Conservation (phyloP, 225 moss, liverwort and hornwort genomes). For the Climacium dendroides region DNA sequence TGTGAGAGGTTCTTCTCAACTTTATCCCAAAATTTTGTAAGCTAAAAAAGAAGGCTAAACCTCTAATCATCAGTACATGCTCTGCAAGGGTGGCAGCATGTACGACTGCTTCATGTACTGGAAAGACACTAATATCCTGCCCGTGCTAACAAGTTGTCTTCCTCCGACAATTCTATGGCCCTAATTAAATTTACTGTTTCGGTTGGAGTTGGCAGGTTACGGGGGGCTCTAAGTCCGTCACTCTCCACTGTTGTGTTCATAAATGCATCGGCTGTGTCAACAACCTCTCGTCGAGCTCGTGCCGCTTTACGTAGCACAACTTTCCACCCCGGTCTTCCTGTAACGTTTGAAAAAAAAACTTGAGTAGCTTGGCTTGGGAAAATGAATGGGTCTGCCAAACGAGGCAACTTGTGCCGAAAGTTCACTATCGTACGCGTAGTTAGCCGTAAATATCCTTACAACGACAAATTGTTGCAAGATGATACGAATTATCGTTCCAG, state of each 20-base stretch:
- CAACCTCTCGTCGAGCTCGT: too few relatives aligned
- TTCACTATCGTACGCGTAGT: too few relatives aligned
- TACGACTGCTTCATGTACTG: neutral
- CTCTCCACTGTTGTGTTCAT: neutral
- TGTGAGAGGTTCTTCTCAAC: constrained; percentile 80
- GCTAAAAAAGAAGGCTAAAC: neutral
- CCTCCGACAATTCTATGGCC: neutral
- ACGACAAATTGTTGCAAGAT: too few relatives aligned
- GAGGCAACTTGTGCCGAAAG: too few relatives aligned
- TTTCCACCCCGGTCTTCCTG: too few relatives aligned
- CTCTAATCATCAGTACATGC: neutral
- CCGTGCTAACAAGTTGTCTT: neutral
- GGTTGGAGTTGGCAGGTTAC: neutral
- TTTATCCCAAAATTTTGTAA: constrained; percentile 53
- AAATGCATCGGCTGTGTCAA: too few relatives aligned
- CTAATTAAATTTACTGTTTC: neutral
- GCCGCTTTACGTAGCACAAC: too few relatives aligned
- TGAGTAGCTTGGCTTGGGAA: too few relatives aligned
- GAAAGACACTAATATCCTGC: neutral
- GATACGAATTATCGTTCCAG: too few relatives aligned
- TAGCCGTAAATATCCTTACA: too few relatives aligned
- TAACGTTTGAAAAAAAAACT: too few relatives aligned
- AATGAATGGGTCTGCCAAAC: too few relatives aligned
- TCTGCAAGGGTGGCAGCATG: neutral
- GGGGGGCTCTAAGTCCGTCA: neutral